These are phyloP conservation scores for Lecanicillium sp. DNA, from an alignment of 2,329 filamentous ascomycete species.

Conservation along the genomic window DNA sequence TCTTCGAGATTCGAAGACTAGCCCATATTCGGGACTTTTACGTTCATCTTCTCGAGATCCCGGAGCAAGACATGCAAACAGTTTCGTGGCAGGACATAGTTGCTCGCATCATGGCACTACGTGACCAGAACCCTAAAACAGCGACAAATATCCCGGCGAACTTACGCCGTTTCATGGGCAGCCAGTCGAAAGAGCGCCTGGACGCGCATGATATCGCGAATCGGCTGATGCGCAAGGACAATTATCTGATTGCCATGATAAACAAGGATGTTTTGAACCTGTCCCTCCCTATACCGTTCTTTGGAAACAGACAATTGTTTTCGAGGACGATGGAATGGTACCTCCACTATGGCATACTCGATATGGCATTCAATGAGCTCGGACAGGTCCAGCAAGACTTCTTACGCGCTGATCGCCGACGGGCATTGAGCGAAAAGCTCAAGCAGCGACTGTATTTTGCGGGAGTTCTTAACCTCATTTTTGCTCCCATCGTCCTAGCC, in stretches of 20 bases:
- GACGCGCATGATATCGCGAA: conserved; percentile 98
- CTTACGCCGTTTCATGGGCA: conserved; percentile 57
- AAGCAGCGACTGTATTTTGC: conserved; percentile 73
- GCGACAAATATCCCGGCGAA: conserved; percentile 45
- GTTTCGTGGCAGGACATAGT: conserved; percentile 93
- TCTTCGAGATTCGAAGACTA: conserved; percentile 66
- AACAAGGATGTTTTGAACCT: conserved; percentile 94
- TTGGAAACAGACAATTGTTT: conserved; percentile 73
- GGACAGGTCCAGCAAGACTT: conserved; percentile 84
- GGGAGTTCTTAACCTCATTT: conserved; percentile 77
- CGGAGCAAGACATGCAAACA: conserved; percentile 79
- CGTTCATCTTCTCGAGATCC: conserved; percentile 71
- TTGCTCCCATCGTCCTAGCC: conserved; percentile 79
- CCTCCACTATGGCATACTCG: conserved; percentile 79
- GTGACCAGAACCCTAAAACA: conserved; percentile 82
- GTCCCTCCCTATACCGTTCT: conserved; percentile 75
- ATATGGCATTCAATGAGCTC: conserved; percentile 86
- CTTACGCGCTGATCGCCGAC: conserved; percentile 73
- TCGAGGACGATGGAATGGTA: conserved; percentile 91
- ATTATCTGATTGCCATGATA: conserved; percentile 92
- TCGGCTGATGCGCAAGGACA: conserved; percentile 90
- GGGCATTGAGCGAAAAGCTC: conserved; percentile 69
- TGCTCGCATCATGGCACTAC: conserved; percentile 71
- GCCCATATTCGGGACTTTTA: conserved; percentile 80
- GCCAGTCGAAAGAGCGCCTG: conserved; percentile 85